A percentile compares a stretch with the other conserved stretches of the same genome.
These are phyloP conservation scores for Agaricus blazei DNA, from an alignment of 768 basidiomycete genomes.

Conservation along the genomic window DNA sequence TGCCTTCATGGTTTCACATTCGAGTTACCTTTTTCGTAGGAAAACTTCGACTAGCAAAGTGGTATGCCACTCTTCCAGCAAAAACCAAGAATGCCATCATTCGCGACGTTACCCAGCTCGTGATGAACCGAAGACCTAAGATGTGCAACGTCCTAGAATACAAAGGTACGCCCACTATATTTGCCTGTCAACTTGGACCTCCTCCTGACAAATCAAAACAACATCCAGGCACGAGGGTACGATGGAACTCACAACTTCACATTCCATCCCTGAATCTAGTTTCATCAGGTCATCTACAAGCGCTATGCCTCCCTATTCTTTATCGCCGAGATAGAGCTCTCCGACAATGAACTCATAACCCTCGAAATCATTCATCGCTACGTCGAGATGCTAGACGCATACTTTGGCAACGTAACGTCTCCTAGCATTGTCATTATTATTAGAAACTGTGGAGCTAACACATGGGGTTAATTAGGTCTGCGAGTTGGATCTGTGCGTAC, in stretches of 20 bases:
- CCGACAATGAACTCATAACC: conserved; percentile 89
- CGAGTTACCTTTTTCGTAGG: conserved; percentile 36
- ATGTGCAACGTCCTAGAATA: conserved; percentile 98
- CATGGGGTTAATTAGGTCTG: conserved; percentile 58
- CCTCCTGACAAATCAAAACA: too few relatives aligned
- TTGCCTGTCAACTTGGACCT: too few relatives aligned
- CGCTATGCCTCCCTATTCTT: conserved; percentile 97
- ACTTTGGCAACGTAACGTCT: conserved; percentile 70
- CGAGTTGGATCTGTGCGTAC: conserved; percentile 83
- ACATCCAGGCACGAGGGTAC: too few relatives aligned
- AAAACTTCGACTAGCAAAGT: conserved; percentile 92
- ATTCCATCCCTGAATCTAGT: too few relatives aligned
- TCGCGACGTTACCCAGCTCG: conserved; percentile 92
- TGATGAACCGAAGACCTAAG: conserved; percentile 77
- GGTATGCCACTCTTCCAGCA: conserved; percentile 82
- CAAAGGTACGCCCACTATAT: conserved; percentile 53
- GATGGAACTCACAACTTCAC: background rate
- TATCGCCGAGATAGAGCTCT: conserved; percentile 75
- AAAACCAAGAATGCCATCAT: conserved; percentile 88
- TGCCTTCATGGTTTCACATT: background rate
- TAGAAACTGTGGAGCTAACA: conserved; percentile 48
- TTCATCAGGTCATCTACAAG: conserved; percentile 75
- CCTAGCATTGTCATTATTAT: background rate
- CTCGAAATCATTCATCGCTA: conserved; percentile 94
- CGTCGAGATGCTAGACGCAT: conserved; percentile 86